phyloP scores from a whole-genome alignment of 768 basidiomycete species.

The Crepidotus variabilis region DNA sequence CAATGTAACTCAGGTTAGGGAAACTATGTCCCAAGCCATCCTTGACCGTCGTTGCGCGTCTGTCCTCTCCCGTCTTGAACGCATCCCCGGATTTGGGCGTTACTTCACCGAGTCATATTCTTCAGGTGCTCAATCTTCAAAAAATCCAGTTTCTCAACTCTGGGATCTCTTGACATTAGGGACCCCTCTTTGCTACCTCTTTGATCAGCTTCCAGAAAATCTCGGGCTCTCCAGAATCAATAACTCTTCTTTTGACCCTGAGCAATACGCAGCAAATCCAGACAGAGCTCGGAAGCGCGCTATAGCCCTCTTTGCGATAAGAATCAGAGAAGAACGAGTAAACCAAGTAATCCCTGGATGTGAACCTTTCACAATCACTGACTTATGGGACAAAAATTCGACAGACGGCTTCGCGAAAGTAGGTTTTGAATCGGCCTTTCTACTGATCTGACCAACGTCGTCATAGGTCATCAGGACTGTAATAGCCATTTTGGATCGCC shows the following conservation, averaged over 20 bases:
- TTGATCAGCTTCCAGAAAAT: constrained; percentile 79
- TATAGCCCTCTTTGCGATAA: constrained; percentile 90
- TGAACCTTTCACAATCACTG: constrained; percentile 86
- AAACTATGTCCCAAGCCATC: constrained; percentile 49
- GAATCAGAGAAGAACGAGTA: constrained; percentile 64
- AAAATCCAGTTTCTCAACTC: constrained; percentile 91
- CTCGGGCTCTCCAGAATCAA: constrained; percentile 55
- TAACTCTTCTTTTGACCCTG: constrained; percentile 64
- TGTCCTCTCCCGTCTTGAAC: constrained; percentile 71
- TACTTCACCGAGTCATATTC: constrained; percentile 64
- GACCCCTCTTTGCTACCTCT: constrained; percentile 91
- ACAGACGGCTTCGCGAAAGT: constrained; percentile 97
- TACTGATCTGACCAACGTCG: constrained; percentile 19
- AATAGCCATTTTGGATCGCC: no score
- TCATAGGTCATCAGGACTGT: no score
- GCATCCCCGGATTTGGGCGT: constrained; percentile 67
- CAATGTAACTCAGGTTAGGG: no score
- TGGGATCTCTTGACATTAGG: constrained; percentile 95
- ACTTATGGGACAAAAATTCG: constrained; percentile 86
- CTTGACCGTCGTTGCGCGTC: constrained; percentile 91
- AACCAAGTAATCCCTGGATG: constrained; percentile 60
- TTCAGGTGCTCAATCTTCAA: constrained; percentile 65
- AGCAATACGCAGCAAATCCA: constrained; percentile 61
- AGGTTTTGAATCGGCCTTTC: constrained; percentile 17
- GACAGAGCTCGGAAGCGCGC: constrained; percentile 89